phyloP scores from a whole-genome alignment of 2,329 filamentous ascomycete genomes.

The Sporothrix phasma region DNA sequence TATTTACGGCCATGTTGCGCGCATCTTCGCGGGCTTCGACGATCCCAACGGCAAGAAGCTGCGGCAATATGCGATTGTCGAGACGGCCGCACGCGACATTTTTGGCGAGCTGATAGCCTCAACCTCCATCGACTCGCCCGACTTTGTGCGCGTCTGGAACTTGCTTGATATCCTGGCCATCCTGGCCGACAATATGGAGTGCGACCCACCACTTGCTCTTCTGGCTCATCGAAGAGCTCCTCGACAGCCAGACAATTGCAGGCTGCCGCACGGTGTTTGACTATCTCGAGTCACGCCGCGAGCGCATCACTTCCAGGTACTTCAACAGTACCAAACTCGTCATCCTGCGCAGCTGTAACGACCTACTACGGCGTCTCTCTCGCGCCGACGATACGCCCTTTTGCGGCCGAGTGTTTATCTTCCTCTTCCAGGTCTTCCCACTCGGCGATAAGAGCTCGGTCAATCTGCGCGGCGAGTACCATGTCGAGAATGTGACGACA shows the following conservation, averaged over 20 bases:
- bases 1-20: slow-evolving; percentile 35
- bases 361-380: slow-evolving; percentile 85
- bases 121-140: slow-evolving; percentile 63
- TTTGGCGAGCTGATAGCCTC: slow-evolving; percentile 73
- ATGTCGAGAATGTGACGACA: slow-evolving; percentile 84
- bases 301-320: slow-evolving; percentile 71
- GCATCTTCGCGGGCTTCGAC: slow-evolving; percentile 27
- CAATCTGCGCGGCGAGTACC: slow-evolving; percentile 90
- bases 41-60: slow-evolving; percentile 31
- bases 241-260: slow-evolving; percentile 91
- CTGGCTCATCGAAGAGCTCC: slow-evolving; percentile 84
- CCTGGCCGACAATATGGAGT: slow-evolving; percentile 70
- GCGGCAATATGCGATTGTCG: slow-evolving; percentile 61
- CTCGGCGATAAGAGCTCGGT: slow-evolving; percentile 95
- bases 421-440: slow-evolving; percentile 95
- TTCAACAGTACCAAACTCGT: slow-evolving; percentile 78
- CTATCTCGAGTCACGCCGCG: slow-evolving; percentile 85
- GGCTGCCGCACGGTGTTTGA: slow-evolving; percentile 89
- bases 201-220: slow-evolving; percentile 74
- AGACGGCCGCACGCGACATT: slow-evolving; percentile 70
- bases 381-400: slow-evolving; percentile 95
- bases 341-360: slow-evolving; percentile 90
- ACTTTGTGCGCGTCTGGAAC: slow-evolving; percentile 83
- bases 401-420: slow-evolving; percentile 95
- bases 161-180: slow-evolving; percentile 85